These are phyloP conservation scores for Tuber brumale DNA, from an alignment of 495 filamentous ascomycete genomes.

Conservation along the genomic window DNA sequence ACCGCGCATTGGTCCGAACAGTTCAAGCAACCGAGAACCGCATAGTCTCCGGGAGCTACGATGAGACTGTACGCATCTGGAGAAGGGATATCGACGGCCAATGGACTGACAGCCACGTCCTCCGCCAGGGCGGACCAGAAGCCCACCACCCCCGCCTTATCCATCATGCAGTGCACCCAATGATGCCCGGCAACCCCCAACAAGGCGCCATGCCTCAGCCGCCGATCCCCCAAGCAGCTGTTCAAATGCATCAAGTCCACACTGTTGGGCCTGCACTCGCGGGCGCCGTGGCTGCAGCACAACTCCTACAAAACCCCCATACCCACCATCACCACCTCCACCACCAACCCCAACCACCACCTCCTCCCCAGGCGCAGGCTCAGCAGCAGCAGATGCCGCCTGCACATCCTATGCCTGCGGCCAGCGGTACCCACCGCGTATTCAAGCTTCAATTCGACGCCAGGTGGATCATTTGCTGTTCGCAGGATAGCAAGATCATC, in stretches of 20 bases:
- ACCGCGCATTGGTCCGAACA: conserved; percentile 79
- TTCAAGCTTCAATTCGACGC: conserved; percentile 98
- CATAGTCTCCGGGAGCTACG: conserved; percentile 93
- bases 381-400: conserved; percentile 8
- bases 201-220: conserved; percentile 20
- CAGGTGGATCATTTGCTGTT: conserved; percentile 87
- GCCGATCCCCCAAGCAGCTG: conserved; percentile 5
- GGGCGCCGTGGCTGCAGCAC: conserved; percentile 33
- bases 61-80: conserved; percentile 93
- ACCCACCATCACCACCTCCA: conserved; percentile 27
- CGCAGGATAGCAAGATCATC: conserved; percentile 81
- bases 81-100: conserved; percentile 70
- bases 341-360: conserved; percentile 12
- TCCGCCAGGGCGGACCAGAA: conserved; percentile 52
- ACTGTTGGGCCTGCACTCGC: conserved; percentile 25
- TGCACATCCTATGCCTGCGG: conserved; percentile 11
- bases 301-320: conserved; percentile 26
- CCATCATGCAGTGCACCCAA: conserved; percentile 20
- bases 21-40: conserved; percentile 78
- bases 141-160: conserved; percentile 4
- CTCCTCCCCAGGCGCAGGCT: conserved; percentile 16
- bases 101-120: conserved; percentile 66
- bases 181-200: conserved; percentile 21
- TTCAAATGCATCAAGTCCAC: conserved; percentile 40
- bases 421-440: conserved; percentile 51